Conservation (phyloP, 331 rosid genomes). For the Prunus yedoensis region DNA sequence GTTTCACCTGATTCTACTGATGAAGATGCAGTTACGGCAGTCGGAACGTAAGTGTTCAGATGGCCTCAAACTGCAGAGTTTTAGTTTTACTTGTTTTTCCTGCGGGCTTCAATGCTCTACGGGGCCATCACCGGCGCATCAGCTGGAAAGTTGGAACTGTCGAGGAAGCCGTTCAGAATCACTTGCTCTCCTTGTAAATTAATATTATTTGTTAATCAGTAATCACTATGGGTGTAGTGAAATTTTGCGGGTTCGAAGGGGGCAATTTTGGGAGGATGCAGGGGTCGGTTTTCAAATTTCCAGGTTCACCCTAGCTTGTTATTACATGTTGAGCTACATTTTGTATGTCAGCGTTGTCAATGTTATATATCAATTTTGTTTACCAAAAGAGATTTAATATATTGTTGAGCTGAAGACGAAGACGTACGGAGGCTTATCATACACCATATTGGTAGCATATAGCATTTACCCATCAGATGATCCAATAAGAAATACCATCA, state of each 20-base stretch:
- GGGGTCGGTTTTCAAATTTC: not conserved
- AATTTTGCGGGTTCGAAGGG: conserved; percentile 20
- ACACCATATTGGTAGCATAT: no score
- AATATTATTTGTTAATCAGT: not conserved
- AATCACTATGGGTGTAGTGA: conserved; percentile 19
- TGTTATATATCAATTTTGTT: conserved; percentile 4
- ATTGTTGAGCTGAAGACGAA: not conserved
- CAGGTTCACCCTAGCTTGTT: not conserved
- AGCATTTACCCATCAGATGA: no score
- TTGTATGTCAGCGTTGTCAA: conserved; percentile 8
- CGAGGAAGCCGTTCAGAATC: conserved; percentile 7
- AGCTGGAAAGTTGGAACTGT: not conserved
- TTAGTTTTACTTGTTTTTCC: conserved; percentile 3
- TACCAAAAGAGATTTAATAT: not conserved
- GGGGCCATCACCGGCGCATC: not conserved
- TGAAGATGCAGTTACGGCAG: conserved; percentile 57
- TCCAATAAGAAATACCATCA: no score
- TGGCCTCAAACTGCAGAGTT: conserved; percentile 15
- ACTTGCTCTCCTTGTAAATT: conserved; percentile 9
- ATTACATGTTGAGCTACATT: not conserved
- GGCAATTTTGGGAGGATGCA: no score
- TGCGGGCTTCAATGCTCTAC: not conserved
- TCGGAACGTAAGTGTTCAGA: conserved; percentile 41
- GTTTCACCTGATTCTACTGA: conserved; percentile 59
- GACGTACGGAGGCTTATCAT: no score